Percentiles rank a stretch among this genome's conserved stretches.
phyloP scores from a whole-genome alignment of 768 basidiomycete genomes.

The Leccinum arenicola region DNA sequence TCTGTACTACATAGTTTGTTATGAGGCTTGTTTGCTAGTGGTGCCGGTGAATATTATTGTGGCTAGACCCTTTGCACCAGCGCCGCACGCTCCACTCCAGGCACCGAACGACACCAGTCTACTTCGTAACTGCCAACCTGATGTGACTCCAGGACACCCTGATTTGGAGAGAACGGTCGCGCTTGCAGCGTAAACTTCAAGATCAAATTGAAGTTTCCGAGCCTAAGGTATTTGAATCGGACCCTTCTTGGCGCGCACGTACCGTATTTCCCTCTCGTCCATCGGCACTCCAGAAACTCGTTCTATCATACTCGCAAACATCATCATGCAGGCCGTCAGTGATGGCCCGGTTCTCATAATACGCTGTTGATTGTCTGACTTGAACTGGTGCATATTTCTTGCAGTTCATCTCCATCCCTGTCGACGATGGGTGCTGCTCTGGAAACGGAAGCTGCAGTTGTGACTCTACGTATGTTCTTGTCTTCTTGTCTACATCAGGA shows the following conservation, averaged over 20 bases:
- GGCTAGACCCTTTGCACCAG: too few relatives aligned
- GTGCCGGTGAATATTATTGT: too few relatives aligned
- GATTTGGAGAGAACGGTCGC: not conserved
- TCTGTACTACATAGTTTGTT: too few relatives aligned
- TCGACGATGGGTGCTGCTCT: conserved; percentile 21
- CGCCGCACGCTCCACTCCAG: too few relatives aligned
- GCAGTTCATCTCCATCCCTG: conserved; percentile 8
- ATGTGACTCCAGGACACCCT: not conserved
- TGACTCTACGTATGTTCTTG: conserved; percentile 5
- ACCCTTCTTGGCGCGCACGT: not conserved
- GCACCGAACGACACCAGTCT: too few relatives aligned
- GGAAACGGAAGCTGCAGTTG: conserved; percentile 9
- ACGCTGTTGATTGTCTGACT: not conserved
- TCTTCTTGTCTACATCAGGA: too few relatives aligned
- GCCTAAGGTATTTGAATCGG: conserved; percentile 3
- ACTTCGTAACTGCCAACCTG: not conserved
- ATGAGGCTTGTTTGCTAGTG: too few relatives aligned
- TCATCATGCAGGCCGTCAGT: conserved; percentile 21
- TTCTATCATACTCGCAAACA: not conserved
- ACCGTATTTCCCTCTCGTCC: not conserved
- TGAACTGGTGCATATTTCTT: not conserved
- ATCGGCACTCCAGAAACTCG: not conserved
- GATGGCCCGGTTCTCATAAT: not conserved
- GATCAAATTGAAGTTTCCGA: not conserved
- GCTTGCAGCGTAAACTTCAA: not conserved